Evolutionary conservation across 768 basidiomycete genomes (phyloP), one percentile per base, ranked within the genome.

Genomic region (Tephrocybe sp.): DNA sequence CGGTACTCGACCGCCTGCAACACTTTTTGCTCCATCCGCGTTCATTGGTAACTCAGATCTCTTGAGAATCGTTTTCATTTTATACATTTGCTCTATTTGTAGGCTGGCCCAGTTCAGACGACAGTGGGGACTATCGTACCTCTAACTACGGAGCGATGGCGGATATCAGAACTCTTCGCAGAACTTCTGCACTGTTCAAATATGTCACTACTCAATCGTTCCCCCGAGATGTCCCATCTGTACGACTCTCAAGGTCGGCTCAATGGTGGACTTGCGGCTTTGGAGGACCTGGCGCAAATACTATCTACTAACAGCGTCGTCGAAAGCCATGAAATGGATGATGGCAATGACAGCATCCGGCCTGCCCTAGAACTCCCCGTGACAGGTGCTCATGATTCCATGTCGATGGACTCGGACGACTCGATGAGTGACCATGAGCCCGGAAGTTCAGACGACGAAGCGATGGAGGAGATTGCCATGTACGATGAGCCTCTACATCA

Each of bases 171-270:
- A 68, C 76, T 99, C 11, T 94, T 96, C 60, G 97, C 96, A 16
- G 97, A 99, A 65, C 82, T 99, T 5, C 72, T 98, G 20, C 97
- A 99, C 63, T 97, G 94, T 65, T 98, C 97, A 14, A 98, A 97
- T 62, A 98, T 99, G 96, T 85, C 90, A 5, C 79, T 98, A 19
- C 76, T 98, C 22, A 98, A 98, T 65, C 90, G 97, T 9, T 69
- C 80, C 1, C 63, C 79, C 0, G 84, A 87, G 41, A 84, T 78
- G 49, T 79, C 82, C 40, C 76, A 81, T 19, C 72, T 84, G n/a
- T 94, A 92, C 66, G 91, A 92, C 62, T 71, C 75, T 1, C 83
- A 91, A 46, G 96, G 96, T 16, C 82, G 90, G 22, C 70, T 99
- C 38, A 83, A 86, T 58, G 93, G 93, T n/a, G 95, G 96, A 5